Conservation (phyloP, 2,329 filamentous ascomycete species). For the Nigrospora sphaerica region DNA sequence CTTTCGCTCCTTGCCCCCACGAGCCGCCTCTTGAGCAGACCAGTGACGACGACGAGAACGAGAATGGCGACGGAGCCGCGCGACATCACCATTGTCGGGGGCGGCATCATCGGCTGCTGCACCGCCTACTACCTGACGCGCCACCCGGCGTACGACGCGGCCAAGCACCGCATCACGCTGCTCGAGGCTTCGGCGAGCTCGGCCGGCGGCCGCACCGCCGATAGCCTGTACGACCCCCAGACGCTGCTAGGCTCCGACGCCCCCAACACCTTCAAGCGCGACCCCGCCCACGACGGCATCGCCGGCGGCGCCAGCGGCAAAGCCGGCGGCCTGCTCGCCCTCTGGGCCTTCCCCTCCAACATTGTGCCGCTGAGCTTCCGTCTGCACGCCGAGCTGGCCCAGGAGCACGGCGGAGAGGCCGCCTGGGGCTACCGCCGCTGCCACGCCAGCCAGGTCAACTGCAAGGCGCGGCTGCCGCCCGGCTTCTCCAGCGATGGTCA, state of each 20-base stretch:
- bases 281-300: slow-evolving; percentile 38
- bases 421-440: slow-evolving; percentile 62
- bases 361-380: slow-evolving; percentile 66
- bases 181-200: slow-evolving; percentile 56
- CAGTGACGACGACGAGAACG: too few species aligned
- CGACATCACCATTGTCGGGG: slow-evolving; percentile 42
- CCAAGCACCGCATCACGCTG: slow-evolving; percentile 61
- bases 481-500: slow-evolving; percentile 6
- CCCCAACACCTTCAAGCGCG: slow-evolving; percentile 12
- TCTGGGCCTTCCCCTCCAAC: slow-evolving; percentile 67
- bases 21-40: too few species aligned
- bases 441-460: slow-evolving; percentile 23
- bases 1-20: too few species aligned
- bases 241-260: slow-evolving; percentile 16
- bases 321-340: slow-evolving; percentile 65
- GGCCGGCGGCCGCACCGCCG: slow-evolving; percentile 22
- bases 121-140: slow-evolving; percentile 68
- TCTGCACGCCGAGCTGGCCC: slow-evolving; percentile 62
- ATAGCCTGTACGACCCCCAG: slow-evolving; percentile 22
- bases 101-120: slow-evolving; percentile 70
- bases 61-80: slow-evolving; percentile 5
- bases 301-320: slow-evolving; percentile 73
- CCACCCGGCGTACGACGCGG: slow-evolving; percentile 59
- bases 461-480: slow-evolving; percentile 18
- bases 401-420: slow-evolving; percentile 58